Evolutionary conservation across 768 basidiomycete genomes (phyloP), one percentile per base, ranked within the genome.

Genomic region (Inosperma sp.): DNA sequence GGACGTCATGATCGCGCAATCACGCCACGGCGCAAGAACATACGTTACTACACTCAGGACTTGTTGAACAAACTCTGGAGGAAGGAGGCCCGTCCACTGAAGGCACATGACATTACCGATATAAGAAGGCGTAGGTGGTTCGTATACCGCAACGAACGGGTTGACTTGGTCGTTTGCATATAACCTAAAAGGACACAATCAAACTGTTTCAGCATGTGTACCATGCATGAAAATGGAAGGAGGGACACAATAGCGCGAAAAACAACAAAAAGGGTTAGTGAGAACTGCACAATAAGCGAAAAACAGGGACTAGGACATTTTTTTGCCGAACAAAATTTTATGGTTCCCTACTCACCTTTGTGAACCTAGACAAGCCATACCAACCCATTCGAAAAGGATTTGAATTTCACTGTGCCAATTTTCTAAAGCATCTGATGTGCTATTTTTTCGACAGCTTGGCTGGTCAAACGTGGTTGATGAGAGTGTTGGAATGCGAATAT

Each of bases 311-410:
- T 5, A 10, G 26, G n/a, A n/a, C n/a, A n/a, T n/a, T n/a, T n/a
- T n/a, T n/a, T 5, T 17, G 25, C 39, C 39, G 10, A 41, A 41
- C 25, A 14, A 34, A 43, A 39, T 41, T 30, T 31, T 27, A 35
- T 48, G 9, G 34, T 27, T 17, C 27, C 34, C 17, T 22, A 52
- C 61, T 5, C 53, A 83, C 87, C 87, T 73, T 60, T 85, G 83
- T 2, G 87, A 72, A 12, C 80, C 84, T 4, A 88, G 59, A 50
- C 72, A 73, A 3, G 80, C 83, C 79, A 88, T 77, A 6, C 86
- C 87, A 7, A 81, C 72, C 87, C 87, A 89, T 61, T 88, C 87
- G 45, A 84, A 83, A 13, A 86, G 65, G 3, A 60, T 65, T 7
- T 65, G 61, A 35, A 78, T 65, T 7, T 70, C 68, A 8, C 69